A percentile compares a stretch with the other conserved stretches of the same genome.
Evolutionary conservation across 768 basidiomycete genomes (phyloP).

Genomic region (Leccinum rimulosum): DNA sequence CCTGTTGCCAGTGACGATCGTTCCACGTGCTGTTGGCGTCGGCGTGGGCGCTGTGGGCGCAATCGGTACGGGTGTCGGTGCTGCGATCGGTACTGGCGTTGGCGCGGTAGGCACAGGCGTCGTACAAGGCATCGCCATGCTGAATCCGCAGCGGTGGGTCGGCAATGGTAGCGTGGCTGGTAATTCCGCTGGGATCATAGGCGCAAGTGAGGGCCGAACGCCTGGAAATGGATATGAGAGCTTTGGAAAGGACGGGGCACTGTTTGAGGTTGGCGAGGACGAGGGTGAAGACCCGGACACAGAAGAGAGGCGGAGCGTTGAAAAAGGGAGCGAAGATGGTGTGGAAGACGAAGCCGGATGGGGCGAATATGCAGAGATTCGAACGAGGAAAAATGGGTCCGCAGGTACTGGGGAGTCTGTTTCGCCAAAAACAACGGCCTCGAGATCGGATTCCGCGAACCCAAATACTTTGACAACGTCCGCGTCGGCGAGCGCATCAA

Average conservation of each 20-base stretch:
- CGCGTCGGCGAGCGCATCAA: not conserved
- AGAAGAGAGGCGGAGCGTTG: constrained; percentile 18
- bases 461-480: not conserved
- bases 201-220: not conserved
- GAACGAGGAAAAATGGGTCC: not conserved
- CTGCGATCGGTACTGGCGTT: constrained; percentile 54
- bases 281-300: constrained; percentile 27
- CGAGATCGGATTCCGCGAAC: constrained; percentile 1
- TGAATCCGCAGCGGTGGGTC: constrained; percentile 87
- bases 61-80: constrained; percentile 65
- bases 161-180: constrained; percentile 33
- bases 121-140: constrained; percentile 82
- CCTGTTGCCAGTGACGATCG: constrained; percentile 92
- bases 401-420: not conserved
- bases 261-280: constrained; percentile 52
- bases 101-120: constrained; percentile 64
- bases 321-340: not conserved
- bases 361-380: constrained; percentile 20
- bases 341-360: constrained; percentile 25
- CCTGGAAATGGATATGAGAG: constrained; percentile 21
- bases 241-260: constrained; percentile 32
- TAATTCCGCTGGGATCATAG: not conserved
- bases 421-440: not conserved
- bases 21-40: constrained; percentile 76
- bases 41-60: constrained; percentile 70